phyloP scores from a whole-genome alignment of 345 rosid species.

The Eucalyptus cloeziana region DNA sequence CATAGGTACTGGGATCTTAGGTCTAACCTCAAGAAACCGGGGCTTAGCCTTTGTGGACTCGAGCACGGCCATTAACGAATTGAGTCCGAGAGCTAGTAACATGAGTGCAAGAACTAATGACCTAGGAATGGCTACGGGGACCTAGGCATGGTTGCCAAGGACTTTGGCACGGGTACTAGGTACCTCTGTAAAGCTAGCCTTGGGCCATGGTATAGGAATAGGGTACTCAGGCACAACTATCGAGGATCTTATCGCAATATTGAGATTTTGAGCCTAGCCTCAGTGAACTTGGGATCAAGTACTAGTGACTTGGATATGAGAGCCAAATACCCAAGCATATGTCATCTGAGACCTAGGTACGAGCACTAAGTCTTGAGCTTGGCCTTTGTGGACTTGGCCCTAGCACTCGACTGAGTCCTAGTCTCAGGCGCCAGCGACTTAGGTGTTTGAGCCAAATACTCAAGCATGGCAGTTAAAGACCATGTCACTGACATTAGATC shows the following conservation, averaged over 20 bases:
- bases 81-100: neutral
- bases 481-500: neutral
- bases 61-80: fast-evolving
- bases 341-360: fast-evolving
- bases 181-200: neutral
- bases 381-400: neutral
- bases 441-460: fast-evolving
- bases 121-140: fast-evolving
- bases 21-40: fast-evolving
- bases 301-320: neutral
- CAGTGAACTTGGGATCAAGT: fast-evolving
- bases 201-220: neutral
- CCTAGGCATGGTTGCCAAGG: neutral
- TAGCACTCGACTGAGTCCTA: fast-evolving
- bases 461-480: neutral
- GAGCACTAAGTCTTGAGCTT: neutral
- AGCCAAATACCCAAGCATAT: neutral
- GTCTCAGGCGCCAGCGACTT: fast-evolving
- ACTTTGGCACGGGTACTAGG: neutral
- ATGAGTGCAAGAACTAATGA: fast-evolving
- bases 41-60: neutral
- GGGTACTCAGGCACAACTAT: neutral
- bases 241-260: neutral
- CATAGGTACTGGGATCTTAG: fast-evolving
- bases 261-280: neutral